A percentile compares a stretch with the other conserved stretches of the same genome.
These are phyloP conservation scores for Phaseolus coccineus DNA, from an alignment of 331 rosid genomes.

Conservation along the genomic window DNA sequence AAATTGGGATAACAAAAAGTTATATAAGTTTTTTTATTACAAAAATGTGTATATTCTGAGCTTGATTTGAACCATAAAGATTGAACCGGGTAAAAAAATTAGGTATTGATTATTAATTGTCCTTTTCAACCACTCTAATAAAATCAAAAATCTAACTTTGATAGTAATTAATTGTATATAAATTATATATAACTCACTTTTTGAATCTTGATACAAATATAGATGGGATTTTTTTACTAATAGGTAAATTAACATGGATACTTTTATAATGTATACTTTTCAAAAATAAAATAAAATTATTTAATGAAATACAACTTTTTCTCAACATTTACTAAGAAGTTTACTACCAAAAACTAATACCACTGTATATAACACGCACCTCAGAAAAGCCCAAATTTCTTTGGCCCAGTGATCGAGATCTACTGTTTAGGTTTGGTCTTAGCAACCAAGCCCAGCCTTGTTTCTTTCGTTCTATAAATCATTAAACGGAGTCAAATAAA, in stretches of 20 bases:
- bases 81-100: too few species aligned
- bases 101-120: too few species aligned
- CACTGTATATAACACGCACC: too few species aligned
- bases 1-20: background rate
- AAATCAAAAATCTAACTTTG: too few species aligned
- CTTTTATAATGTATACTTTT: background rate
- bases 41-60: too few species aligned
- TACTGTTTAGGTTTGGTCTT: background rate
- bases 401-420: background rate
- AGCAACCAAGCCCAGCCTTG: background rate
- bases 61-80: too few species aligned
- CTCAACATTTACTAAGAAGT: background rate
- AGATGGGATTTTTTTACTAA: background rate
- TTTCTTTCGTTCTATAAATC: too few species aligned
- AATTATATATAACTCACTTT: too few species aligned
- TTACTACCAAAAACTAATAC: too few species aligned
- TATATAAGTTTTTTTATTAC: too few species aligned
- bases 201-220: background rate
- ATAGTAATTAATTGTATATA: too few species aligned
- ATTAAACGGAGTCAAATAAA: background rate
- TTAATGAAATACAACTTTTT: background rate
- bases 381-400: background rate
- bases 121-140: too few species aligned
- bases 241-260: background rate
- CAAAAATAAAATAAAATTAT: background rate